These are phyloP conservation scores for Asparagopsis taxiformis DNA, from an alignment of 31 red algal genomes.

Conservation along the genomic window DNA sequence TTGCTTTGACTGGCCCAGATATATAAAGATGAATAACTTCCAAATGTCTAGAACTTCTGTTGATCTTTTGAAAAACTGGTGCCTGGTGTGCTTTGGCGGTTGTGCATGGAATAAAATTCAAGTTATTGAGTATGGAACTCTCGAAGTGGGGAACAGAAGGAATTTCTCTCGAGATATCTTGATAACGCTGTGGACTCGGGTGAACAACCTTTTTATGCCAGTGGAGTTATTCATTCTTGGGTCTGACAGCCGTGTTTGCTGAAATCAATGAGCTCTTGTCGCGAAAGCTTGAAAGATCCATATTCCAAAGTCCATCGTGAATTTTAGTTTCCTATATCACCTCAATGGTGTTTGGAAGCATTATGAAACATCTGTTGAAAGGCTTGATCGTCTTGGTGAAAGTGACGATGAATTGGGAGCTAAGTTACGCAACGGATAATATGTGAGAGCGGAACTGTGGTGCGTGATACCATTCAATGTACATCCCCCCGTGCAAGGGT, in stretches of 20 bases:
- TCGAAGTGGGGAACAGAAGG: neutral
- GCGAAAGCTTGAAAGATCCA: neutral
- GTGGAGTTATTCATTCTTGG: neutral
- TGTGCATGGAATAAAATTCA: neutral
- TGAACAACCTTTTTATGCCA: neutral
- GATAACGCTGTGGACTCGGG: neutral
- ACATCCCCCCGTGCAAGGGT: neutral
- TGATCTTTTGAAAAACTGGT: neutral
- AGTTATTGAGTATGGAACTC: neutral
- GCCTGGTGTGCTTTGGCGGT: neutral
- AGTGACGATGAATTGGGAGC: neutral
- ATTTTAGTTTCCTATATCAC: neutral
- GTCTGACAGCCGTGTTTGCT: neutral
- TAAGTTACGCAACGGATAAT: neutral
- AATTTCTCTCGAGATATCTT: neutral
- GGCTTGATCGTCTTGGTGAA: neutral
- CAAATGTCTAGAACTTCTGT: neutral
- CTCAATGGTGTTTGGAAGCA: neutral
- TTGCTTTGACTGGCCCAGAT: neutral
- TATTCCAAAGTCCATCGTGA: neutral
- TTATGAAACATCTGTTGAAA: neutral
- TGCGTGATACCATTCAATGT: neutral
- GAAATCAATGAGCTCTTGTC: neutral
- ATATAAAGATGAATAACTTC: neutral
- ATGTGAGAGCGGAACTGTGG: neutral